Evolutionary conservation across 768 basidiomycete species (phyloP).

Genomic region (Naematelia encephala): DNA sequence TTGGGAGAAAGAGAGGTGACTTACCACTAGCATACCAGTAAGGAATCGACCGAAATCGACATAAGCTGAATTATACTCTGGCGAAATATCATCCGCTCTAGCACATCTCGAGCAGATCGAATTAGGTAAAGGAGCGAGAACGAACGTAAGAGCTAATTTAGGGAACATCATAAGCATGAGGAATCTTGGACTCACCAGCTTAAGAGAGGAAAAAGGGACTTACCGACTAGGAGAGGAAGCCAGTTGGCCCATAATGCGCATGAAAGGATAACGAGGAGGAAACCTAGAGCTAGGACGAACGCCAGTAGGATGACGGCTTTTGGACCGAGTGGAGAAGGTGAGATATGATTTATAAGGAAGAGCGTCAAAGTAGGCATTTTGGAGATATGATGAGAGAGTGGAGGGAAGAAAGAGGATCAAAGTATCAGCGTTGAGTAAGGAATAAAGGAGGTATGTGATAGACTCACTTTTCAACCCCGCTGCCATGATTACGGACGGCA

Average conservation of each 20-base stretch:
- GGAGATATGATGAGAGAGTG: constrained; percentile 2
- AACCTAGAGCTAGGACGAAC: constrained; percentile 96
- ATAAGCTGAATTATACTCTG: constrained; percentile 61
- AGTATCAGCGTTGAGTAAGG: neutral
- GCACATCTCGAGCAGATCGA: constrained; percentile 90
- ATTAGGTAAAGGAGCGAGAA: constrained; percentile 92
- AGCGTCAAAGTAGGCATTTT: neutral
- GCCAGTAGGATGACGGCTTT: constrained; percentile 92
- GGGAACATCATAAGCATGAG: neutral
- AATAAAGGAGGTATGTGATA: neutral
- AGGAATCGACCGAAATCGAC: constrained; percentile 92
- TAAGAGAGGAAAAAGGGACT: constrained; percentile 15
- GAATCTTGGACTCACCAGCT: neutral
- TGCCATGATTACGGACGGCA: constrained; percentile 29
- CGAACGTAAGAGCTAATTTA: constrained; percentile 77
- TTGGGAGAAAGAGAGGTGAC: constrained; percentile 18
- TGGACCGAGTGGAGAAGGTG: neutral
- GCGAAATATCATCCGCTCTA: constrained; percentile 73
- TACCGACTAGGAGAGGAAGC: constrained; percentile 94
- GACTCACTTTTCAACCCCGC: constrained; percentile 43
- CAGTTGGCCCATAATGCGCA: constrained; percentile 96
- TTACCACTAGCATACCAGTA: constrained; percentile 79
- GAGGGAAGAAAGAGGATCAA: constrained; percentile 1
- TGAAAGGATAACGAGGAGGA: constrained; percentile 92
- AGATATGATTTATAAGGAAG: constrained; percentile 2